Conservation (phyloP, 352 stramenopile species). For the Blastocystis sp. region DNA sequence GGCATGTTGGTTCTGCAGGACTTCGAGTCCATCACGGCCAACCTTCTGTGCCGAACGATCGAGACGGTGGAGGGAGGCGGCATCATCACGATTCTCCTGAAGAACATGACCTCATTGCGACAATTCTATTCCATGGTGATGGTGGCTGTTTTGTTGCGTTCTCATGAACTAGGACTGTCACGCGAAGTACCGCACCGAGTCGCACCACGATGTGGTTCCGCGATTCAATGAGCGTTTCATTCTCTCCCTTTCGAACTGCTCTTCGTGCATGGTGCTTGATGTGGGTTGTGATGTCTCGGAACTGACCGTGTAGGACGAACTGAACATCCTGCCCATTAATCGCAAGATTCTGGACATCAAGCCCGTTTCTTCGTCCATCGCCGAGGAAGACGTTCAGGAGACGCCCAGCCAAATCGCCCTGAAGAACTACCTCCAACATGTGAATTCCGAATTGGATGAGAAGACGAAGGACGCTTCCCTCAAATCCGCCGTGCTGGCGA, state of each 20-base stretch:
- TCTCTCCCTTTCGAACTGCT: slow-evolving; percentile 90
- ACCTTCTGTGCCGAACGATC: slow-evolving; percentile 97
- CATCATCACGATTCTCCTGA: slow-evolving; percentile 93
- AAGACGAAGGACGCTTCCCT: slow-evolving; percentile 76
- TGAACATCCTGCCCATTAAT: slow-evolving; percentile 96
- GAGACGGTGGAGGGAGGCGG: slow-evolving; percentile 97
- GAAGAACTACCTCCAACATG: slow-evolving; percentile 77
- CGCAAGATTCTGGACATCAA: slow-evolving; percentile 88
- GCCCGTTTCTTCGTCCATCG: slow-evolving; percentile 78
- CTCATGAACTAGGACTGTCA: slow-evolving; percentile 82
- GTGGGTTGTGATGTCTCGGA: background rate
- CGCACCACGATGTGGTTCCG: slow-evolving; percentile 91
- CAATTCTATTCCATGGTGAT: slow-evolving; percentile 99
- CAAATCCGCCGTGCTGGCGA: slow-evolving; percentile 90
- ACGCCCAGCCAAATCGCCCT: slow-evolving; percentile 77
- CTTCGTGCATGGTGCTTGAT: slow-evolving; percentile 94
- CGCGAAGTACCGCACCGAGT: slow-evolving; percentile 87
- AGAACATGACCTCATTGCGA: slow-evolving; percentile 95
- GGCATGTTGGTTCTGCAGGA: slow-evolving; percentile 96
- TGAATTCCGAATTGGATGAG: slow-evolving; percentile 86
- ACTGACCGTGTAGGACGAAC: slow-evolving; percentile 84
- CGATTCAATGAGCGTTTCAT: slow-evolving; percentile 99
- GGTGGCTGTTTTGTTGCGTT: slow-evolving; percentile 82
- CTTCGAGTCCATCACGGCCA: slow-evolving; percentile 97
- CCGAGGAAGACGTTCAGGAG: slow-evolving; percentile 75